phyloP scores from a whole-genome alignment of 177 flowering plant species.

The Telopea speciosissima region DNA sequence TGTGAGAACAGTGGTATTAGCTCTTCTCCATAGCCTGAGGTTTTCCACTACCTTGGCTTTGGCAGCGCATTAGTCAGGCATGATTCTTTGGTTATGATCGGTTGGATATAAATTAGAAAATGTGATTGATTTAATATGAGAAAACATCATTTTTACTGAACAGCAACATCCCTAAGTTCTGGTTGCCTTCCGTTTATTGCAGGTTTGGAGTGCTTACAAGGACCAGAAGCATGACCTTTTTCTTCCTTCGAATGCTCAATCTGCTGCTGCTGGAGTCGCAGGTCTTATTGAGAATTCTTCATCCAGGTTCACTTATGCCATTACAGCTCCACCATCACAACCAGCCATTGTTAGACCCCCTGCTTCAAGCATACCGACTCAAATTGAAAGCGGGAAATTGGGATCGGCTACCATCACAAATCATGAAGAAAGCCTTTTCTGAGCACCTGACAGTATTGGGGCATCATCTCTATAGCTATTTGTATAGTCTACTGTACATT shows the following conservation, averaged over 20 bases:
- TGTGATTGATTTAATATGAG: background rate
- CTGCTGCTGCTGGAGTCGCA: conserved; percentile 96
- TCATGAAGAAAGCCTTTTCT: background rate
- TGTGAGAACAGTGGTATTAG: background rate
- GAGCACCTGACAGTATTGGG: background rate
- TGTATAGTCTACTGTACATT: conserved; percentile 42
- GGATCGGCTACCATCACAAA: conserved; percentile 20
- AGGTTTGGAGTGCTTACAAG: conserved; percentile 98
- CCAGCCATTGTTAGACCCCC: conserved; percentile 35
- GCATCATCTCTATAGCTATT: conserved; percentile 1
- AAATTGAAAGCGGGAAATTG: conserved; percentile 39
- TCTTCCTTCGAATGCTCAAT: conserved; percentile 96
- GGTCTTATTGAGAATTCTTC: conserved; percentile 94
- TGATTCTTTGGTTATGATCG: background rate
- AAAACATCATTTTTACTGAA: background rate
- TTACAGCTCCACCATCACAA: conserved; percentile 71
- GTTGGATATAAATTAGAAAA: background rate
- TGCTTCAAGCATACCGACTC: conserved; percentile 26
- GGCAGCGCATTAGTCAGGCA: background rate
- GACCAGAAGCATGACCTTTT: conserved; percentile 98
- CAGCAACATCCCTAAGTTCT: background rate
- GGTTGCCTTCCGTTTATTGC: conserved; percentile 11
- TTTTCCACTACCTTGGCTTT: background rate
- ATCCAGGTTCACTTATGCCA: conserved; percentile 69
- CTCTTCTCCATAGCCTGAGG: background rate